These are phyloP conservation scores for Garcia nutans DNA, from an alignment of 345 rosid species.

Conservation along the genomic window DNA sequence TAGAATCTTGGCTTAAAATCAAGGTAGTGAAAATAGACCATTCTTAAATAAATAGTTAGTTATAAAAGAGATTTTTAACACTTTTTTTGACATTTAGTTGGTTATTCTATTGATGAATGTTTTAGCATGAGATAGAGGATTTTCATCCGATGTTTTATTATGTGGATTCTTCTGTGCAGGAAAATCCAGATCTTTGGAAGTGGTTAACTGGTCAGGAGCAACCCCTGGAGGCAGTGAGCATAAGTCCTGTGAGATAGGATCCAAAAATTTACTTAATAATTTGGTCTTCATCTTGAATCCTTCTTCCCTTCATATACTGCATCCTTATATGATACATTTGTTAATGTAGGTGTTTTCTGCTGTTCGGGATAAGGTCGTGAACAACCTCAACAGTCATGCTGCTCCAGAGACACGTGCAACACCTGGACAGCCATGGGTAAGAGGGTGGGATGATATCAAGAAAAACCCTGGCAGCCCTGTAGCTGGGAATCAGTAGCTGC, in stretches of 20 bases:
- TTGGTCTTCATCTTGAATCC: background rate
- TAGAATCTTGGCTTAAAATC: background rate
- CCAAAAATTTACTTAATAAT: background rate
- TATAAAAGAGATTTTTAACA: background rate
- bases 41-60: background rate
- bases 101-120: background rate
- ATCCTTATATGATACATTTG: constrained; percentile 7
- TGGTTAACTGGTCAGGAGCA: constrained; percentile 89
- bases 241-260: constrained; percentile 60
- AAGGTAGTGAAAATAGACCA: background rate
- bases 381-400: constrained; percentile 54
- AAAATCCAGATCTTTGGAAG: constrained; percentile 95
- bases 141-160: background rate
- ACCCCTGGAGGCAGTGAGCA: constrained; percentile 69
- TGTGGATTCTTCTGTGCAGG: constrained; percentile 44
- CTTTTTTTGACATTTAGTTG: background rate
- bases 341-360: constrained; percentile 64
- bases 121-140: background rate
- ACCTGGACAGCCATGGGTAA: constrained; percentile 69
- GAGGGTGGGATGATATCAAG: constrained; percentile 79
- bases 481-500: constrained; percentile 55
- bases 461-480: constrained; percentile 46
- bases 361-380: constrained; percentile 60
- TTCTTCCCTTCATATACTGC: background rate
- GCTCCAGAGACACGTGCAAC: constrained; percentile 55